Evolutionary conservation across 768 basidiomycete genomes (phyloP).

Genomic region (Leccinum olivaceopallidum): DNA sequence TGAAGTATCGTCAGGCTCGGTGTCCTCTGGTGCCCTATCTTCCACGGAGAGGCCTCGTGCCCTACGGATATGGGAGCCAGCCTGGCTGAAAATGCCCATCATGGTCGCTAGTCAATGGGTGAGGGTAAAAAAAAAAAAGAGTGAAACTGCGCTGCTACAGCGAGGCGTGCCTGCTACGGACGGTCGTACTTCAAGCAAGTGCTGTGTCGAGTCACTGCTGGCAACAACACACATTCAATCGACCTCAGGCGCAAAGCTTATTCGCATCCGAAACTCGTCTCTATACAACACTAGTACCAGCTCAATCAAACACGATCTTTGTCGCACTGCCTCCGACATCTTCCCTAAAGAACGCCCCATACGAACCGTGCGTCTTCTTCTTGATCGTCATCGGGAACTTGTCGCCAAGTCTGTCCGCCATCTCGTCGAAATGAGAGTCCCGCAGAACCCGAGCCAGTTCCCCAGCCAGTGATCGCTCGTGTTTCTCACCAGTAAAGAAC

Average conservation of each 20-base stretch:
- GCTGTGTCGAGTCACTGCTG: background rate
- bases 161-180: conserved; percentile 19
- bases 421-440: conserved; percentile 82
- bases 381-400: conserved; percentile 97
- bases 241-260: background rate
- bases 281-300: background rate
- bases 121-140: background rate
- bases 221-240: background rate
- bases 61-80: conserved; percentile 62
- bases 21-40: conserved; percentile 76
- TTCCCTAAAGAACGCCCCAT: conserved; percentile 84
- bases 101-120: conserved; percentile 40
- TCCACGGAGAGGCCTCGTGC: conserved; percentile 68
- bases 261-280: background rate
- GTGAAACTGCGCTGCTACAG: conserved; percentile 22
- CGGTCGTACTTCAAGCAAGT: background rate
- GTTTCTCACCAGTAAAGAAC: conserved; percentile 92
- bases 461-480: conserved; percentile 86
- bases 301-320: conserved; percentile 69
- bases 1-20: conserved; percentile 86
- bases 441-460: conserved; percentile 89
- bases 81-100: conserved; percentile 80
- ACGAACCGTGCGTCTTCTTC: conserved; percentile 89
- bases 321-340: conserved; percentile 61
- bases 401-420: conserved; percentile 54